phyloP scores from a whole-genome alignment of 345 rosid genomes.

The Toxicodendron radicans region DNA sequence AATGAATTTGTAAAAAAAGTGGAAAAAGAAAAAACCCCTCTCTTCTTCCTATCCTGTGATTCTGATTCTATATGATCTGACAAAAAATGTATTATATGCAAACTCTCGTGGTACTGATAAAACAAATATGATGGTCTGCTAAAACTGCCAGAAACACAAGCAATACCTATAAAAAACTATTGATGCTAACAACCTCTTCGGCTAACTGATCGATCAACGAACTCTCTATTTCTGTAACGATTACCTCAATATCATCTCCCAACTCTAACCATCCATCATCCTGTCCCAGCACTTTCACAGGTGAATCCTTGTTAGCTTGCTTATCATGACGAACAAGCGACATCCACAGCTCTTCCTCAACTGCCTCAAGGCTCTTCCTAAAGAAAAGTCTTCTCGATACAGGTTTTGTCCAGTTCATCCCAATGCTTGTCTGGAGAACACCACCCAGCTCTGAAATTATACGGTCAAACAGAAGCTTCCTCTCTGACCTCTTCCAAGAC shows the following conservation, averaged over 20 bases:
- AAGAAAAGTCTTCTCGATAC: constrained; percentile 45
- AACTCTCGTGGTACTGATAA: not conserved
- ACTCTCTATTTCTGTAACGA: constrained; percentile 65
- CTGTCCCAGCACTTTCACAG: constrained; percentile 38
- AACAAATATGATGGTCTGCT: constrained; percentile 4
- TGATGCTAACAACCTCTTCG: constrained; percentile 49
- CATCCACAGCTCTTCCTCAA: constrained; percentile 56
- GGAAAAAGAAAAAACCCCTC: not conserved
- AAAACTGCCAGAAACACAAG: constrained; percentile 20
- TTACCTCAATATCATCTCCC: constrained; percentile 52
- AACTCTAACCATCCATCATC: constrained; percentile 61
- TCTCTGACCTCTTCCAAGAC: constrained; percentile 72
- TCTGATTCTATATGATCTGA: constrained; percentile 1
- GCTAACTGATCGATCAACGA: constrained; percentile 67
- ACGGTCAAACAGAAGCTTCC: constrained; percentile 72
- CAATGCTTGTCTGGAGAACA: constrained; percentile 43
- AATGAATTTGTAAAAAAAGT: too few species aligned
- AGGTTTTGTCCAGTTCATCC: constrained; percentile 46
- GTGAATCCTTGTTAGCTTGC: constrained; percentile 36
- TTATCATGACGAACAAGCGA: constrained; percentile 46
- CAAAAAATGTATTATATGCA: not conserved
- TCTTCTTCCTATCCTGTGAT: constrained; percentile 16
- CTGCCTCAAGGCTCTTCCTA: constrained; percentile 23
- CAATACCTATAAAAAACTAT: constrained; percentile 27
- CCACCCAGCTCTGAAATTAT: constrained; percentile 50